A percentile compares a stretch with the other conserved stretches of the same genome.
Evolutionary conservation across 768 basidiomycete genomes (phyloP).

Genomic region (Pulveroboletus sp.): DNA sequence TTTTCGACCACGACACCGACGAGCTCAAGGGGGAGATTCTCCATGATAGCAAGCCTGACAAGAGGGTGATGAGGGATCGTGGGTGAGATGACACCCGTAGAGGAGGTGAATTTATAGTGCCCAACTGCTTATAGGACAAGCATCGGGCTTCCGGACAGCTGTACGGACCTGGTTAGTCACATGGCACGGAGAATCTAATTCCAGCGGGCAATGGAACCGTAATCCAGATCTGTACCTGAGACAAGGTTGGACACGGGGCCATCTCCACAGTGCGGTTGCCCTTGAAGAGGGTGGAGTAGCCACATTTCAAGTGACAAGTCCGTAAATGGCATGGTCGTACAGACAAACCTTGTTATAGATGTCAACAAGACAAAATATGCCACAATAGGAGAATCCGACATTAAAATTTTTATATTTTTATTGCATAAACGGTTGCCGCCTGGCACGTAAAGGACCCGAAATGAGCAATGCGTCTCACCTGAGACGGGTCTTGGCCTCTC

Average conservation of each 20-base stretch:
- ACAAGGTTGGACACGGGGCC: neutral
- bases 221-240: neutral
- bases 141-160: neutral
- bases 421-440: too few species aligned
- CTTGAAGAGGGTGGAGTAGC: neutral
- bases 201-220: neutral
- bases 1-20: slow-evolving; percentile 22
- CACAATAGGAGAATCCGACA: neutral
- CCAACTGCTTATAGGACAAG: slow-evolving; percentile 7
- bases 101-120: too few species aligned
- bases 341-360: too few species aligned
- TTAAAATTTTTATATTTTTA: too few species aligned
- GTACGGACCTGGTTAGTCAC: slow-evolving; percentile 2
- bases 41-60: slow-evolving; percentile 10
- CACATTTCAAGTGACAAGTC: too few species aligned
- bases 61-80: neutral
- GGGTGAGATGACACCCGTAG: neutral
- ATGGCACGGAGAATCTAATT: neutral
- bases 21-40: slow-evolving; percentile 26
- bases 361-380: neutral
- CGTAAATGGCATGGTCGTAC: neutral
- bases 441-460: too few species aligned
- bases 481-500: too few species aligned
- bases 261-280: neutral
- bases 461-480: too few species aligned